Base-by-base conservation (phyloP, 371 early-diverging fungal genomes). In the Mortierella sp. region DNA sequence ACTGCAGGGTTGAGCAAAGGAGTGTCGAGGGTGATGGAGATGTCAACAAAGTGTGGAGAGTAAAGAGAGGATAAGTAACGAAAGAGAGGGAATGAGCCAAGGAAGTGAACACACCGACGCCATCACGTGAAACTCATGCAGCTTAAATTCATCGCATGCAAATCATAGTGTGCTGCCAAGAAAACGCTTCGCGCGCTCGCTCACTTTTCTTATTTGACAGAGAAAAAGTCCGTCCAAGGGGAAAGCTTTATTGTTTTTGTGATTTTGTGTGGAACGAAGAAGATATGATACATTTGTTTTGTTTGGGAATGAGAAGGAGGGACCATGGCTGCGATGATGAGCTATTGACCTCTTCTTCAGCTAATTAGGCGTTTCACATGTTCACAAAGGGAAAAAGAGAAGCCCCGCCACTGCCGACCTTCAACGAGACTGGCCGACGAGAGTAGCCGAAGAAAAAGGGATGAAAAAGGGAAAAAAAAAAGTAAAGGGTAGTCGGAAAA, bases 91-190 rank as follows among this genome's bases (percentile, higher is more conserved):
- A 34, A 38, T 24, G 28, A 58, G 58, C 11, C 58, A 57, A 57
- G 58, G 42, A 16, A 58, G 42, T 10, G 21, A 68, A 10, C 50
- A 24, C 19, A 26, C n/a, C 34, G 21, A 19, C 19, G 34, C 54
- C 72, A 72, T 72, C 73, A 73, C 73, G 73, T 73, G 73, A 74
- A 74, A 74, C 24, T 28, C 16, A 21, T 52, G 11, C 19, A 31
- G 6, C 21, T 24, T 70, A 13, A 10, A 26, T 31, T 44, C 10
- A 55, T 21, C 31, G 63, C 55, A 60, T 42, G 72, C 31, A 63
- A 63, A 63, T 60, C 16, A 50, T 0, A 3, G 2, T 38, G 48
- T 55, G 63, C 34, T 8, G 38, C 34, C 38, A 42, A 65, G 68
- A 10, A 65, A 24, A 42, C n/a, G 42, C 63, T 19, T 63, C 34